Conservation (phyloP, 2,329 filamentous ascomycete genomes). For the Penicillium vulpinum region DNA sequence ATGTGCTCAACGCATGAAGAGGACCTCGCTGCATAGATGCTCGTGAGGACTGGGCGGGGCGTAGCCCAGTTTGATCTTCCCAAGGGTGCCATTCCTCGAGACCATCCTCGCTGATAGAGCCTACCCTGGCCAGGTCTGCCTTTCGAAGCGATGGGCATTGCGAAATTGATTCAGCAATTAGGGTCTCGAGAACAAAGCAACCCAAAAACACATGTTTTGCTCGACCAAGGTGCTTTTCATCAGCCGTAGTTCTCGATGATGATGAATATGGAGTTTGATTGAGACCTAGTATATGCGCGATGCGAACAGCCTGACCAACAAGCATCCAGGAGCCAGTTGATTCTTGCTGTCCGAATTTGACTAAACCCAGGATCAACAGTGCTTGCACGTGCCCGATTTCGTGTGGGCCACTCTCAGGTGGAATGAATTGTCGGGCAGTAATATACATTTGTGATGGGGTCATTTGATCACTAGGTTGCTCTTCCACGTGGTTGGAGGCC, state of each 20-base stretch:
- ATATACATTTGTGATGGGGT: conserved; percentile 49
- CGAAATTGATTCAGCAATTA: conserved; percentile 51
- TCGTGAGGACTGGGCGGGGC: conserved; percentile 26
- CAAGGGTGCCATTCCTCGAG: conserved; percentile 75
- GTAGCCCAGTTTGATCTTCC: conserved; percentile 51
- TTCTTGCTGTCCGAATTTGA: conserved; percentile 62
- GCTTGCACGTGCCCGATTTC: conserved; percentile 58
- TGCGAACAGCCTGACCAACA: conserved; percentile 63
- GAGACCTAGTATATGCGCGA: conserved; percentile 35
- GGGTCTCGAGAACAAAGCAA: conserved; percentile 56
- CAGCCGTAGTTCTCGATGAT: conserved; percentile 42
- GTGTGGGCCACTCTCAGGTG: conserved; percentile 49
- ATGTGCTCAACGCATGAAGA: conserved; percentile 53
- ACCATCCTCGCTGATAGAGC: conserved; percentile 62
- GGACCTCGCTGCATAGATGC: conserved; percentile 39
- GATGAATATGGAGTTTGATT: conserved; percentile 48
- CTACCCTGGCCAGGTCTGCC: conserved; percentile 50
- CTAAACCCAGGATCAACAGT: conserved; percentile 60
- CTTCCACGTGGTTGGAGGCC: conserved; percentile 20
- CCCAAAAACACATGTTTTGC: conserved; percentile 51
- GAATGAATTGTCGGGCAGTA: conserved; percentile 40
- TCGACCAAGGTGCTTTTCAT: conserved; percentile 36
- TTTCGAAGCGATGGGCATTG: conserved; percentile 51
- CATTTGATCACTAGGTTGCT: conserved; percentile 14
- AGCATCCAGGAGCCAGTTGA: conserved; percentile 63